Evolutionary conservation across 768 basidiomycete species (phyloP).

Genomic region (Boletus pseudopeckii): DNA sequence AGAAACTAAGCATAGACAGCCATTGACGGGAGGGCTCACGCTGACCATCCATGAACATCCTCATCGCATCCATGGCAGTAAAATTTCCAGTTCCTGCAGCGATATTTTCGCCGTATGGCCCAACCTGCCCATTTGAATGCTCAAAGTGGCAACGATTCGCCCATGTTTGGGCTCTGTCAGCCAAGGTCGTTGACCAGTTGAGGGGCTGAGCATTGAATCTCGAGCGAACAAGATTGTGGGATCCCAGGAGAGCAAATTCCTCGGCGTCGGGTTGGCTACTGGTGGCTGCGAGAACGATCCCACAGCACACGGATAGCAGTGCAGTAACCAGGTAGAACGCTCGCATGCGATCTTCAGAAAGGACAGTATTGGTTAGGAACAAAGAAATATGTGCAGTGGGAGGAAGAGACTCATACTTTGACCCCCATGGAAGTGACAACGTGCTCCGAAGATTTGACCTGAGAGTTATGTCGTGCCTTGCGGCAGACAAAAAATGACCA

Average conservation of each 20-base stretch:
- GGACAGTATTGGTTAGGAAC: constrained; percentile 1
- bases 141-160: constrained; percentile 47
- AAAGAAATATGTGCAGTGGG: neutral
- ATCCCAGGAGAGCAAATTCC: constrained; percentile 36
- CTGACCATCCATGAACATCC: constrained; percentile 47
- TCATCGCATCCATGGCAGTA: constrained; percentile 39
- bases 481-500: constrained; percentile 1
- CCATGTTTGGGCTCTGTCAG: constrained; percentile 47
- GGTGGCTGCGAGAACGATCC: constrained; percentile 9
- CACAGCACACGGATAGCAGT: constrained; percentile 17
- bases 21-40: constrained; percentile 33
- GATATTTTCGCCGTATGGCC: constrained; percentile 53
- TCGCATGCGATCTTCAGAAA: constrained; percentile 10
- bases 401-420: neutral
- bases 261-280: constrained; percentile 8
- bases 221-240: constrained; percentile 49
- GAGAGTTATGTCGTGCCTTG: constrained; percentile 2
- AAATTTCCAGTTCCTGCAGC: constrained; percentile 52
- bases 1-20: neutral
- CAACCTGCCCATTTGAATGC: constrained; percentile 45
- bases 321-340: neutral
- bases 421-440: neutral
- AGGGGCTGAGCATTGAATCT: constrained; percentile 41
- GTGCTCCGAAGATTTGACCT: neutral
- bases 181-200: constrained; percentile 48